phyloP scores from a whole-genome alignment of 2,329 filamentous ascomycete species.

The Teratosphaeria pseudoeucalypti region DNA sequence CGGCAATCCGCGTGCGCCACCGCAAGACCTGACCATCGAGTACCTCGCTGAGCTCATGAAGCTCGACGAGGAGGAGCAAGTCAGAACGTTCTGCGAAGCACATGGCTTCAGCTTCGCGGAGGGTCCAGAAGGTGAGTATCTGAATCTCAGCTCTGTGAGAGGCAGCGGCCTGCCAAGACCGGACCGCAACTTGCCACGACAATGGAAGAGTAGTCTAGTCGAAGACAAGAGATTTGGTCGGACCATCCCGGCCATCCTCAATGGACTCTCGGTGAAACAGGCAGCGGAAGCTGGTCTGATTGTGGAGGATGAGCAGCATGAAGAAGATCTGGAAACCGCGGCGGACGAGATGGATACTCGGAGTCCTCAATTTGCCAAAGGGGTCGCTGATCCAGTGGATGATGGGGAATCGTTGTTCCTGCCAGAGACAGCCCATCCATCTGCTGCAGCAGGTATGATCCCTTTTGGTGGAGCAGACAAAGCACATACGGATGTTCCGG shows the following conservation, averaged over 20 bases:
- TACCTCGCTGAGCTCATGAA: slow-evolving; percentile 43
- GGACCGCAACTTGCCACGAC: slow-evolving; percentile 29
- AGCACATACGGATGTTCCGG: background rate
- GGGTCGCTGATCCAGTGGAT: slow-evolving; percentile 17
- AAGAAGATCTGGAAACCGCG: slow-evolving; percentile 22
- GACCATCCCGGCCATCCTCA: slow-evolving; percentile 46
- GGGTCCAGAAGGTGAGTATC: slow-evolving; percentile 32
- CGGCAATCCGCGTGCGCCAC: slow-evolving; percentile 9
- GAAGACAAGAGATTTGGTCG: slow-evolving; percentile 49
- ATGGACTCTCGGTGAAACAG: slow-evolving; percentile 44
- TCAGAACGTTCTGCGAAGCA: slow-evolving; percentile 42
- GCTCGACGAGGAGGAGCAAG: slow-evolving; percentile 47
- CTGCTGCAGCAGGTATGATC: background rate
- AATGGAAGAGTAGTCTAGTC: slow-evolving; percentile 36
- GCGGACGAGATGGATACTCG: background rate
- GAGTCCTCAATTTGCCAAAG: background rate
- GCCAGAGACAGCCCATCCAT: slow-evolving; percentile 16
- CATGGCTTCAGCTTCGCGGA: slow-evolving; percentile 43
- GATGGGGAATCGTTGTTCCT: slow-evolving; percentile 32
- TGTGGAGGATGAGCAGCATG: slow-evolving; percentile 27
- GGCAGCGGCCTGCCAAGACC: slow-evolving; percentile 22
- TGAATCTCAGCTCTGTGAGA: slow-evolving; percentile 43
- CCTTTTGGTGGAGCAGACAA: background rate
- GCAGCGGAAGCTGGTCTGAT: slow-evolving; percentile 41
- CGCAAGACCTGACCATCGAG: slow-evolving; percentile 39